A percentile compares a stretch with the other conserved stretches of the same genome.
Evolutionary conservation across 176 grass and related monocot genomes (phyloP).

Genomic region (Rhynchospora tenuis): DNA sequence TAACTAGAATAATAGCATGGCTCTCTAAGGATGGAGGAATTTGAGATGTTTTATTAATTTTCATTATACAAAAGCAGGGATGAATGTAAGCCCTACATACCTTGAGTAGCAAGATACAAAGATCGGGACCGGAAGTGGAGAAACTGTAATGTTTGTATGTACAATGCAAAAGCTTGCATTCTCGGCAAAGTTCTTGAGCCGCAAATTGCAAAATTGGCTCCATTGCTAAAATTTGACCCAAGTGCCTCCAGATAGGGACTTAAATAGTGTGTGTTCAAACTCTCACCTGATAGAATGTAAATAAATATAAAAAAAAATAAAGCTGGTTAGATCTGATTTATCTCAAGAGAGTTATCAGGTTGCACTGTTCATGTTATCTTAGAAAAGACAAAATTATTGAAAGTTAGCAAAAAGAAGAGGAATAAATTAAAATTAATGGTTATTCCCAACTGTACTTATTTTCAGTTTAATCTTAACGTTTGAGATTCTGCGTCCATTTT

Average conservation of each 20-base stretch:
- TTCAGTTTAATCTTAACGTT: neutral
- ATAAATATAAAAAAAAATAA: neutral
- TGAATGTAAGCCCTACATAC: neutral
- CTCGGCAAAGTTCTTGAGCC: conserved; percentile 48
- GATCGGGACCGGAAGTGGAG: conserved; percentile 73
- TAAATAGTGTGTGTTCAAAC: conserved; percentile 65
- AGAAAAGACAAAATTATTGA: neutral
- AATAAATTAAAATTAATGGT: neutral
- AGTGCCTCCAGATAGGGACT: conserved; percentile 71
- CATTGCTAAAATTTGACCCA: conserved; percentile 67
- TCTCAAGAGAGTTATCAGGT: neutral
- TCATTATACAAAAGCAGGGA: neutral
- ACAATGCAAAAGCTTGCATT: conserved; percentile 41
- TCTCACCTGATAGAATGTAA: conserved; percentile 45
- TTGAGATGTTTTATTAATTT: neutral
- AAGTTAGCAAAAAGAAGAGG: neutral
- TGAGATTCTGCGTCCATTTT: neutral
- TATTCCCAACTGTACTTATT: neutral
- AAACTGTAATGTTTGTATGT: conserved; percentile 69
- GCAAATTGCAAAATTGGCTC: conserved; percentile 71
- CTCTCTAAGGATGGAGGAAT: neutral
- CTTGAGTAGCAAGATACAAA: conserved; percentile 24
- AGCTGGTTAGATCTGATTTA: neutral
- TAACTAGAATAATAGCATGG: neutral
- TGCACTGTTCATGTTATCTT: neutral